Conservation (phyloP, 768 basidiomycete genomes). For the Calocera viscosa region DNA sequence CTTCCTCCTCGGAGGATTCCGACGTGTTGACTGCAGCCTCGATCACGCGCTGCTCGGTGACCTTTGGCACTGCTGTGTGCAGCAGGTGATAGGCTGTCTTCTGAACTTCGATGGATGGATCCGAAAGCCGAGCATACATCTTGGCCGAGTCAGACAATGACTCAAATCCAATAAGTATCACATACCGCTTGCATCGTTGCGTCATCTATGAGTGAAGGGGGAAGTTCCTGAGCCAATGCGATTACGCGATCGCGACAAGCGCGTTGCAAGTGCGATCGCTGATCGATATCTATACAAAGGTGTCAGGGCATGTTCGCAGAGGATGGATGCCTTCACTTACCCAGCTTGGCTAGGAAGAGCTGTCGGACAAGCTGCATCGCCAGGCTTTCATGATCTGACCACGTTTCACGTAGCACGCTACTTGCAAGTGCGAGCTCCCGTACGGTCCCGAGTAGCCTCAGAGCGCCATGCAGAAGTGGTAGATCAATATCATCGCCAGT, state of each 20-base stretch:
- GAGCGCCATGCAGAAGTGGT: slow-evolving; percentile 54
- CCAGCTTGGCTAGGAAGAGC: slow-evolving; percentile 41
- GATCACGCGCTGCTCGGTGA: slow-evolving; percentile 73
- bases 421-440: slow-evolving; percentile 62
- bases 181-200: slow-evolving; percentile 53
- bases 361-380: slow-evolving; percentile 51
- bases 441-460: slow-evolving; percentile 53
- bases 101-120: slow-evolving; percentile 53
- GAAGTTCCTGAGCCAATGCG: slow-evolving; percentile 53
- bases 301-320: background rate
- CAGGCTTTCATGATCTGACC: slow-evolving; percentile 44
- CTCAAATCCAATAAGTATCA: background rate
- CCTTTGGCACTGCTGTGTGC: slow-evolving; percentile 51
- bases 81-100: slow-evolving; percentile 66
- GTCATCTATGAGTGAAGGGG: slow-evolving; percentile 46
- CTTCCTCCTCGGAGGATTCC: slow-evolving; percentile 30
- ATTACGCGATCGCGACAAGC: slow-evolving; percentile 41
- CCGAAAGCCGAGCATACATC: slow-evolving; percentile 71
- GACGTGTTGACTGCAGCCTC: slow-evolving; percentile 65
- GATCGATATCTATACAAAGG: background rate
- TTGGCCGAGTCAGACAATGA: slow-evolving; percentile 23
- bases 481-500: slow-evolving; percentile 45
- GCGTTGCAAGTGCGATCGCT: background rate
- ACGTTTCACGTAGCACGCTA: slow-evolving; percentile 54
- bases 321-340: slow-evolving; percentile 30